These are phyloP conservation scores for Cladosporium halotolerans DNA, from an alignment of 2,329 filamentous ascomycete species.

Conservation along the genomic window DNA sequence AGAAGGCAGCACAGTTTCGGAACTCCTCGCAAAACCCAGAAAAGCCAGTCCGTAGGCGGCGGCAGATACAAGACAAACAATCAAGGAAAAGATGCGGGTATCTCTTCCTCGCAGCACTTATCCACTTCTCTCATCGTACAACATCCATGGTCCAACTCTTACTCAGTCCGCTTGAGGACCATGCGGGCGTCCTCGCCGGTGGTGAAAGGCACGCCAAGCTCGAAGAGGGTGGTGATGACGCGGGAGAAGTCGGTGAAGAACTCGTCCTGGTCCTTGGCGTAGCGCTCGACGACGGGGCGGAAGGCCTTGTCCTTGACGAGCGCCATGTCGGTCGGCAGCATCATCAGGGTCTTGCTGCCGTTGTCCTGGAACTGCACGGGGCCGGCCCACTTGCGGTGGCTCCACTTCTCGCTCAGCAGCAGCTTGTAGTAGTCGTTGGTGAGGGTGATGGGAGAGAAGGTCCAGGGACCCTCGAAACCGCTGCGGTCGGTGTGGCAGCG, in stretches of 20 bases:
- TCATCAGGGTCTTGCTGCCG: slow-evolving; percentile 84
- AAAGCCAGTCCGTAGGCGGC: neutral
- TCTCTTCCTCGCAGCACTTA: neutral
- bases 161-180: slow-evolving; percentile 40
- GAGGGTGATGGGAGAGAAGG: slow-evolving; percentile 81
- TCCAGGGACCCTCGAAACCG: slow-evolving; percentile 85
- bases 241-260: slow-evolving; percentile 93
- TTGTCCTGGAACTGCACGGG: slow-evolving; percentile 88
- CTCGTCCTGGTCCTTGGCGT: slow-evolving; percentile 80
- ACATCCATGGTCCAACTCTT: neutral
- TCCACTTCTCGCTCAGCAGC: slow-evolving; percentile 87
- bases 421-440: slow-evolving; percentile 95
- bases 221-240: slow-evolving; percentile 75
- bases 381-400: slow-evolving; percentile 84
- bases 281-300: slow-evolving; percentile 71
- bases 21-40: slow-evolving; percentile 1
- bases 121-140: neutral
- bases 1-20: neutral
- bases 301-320: slow-evolving; percentile 85
- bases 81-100: neutral
- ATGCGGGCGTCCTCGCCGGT: slow-evolving; percentile 41
- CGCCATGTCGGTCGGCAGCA: slow-evolving; percentile 88
- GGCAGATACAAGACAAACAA: neutral
- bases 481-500: slow-evolving; percentile 85
- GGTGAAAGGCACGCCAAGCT: slow-evolving; percentile 86